Conservation (phyloP, 225 moss, liverwort and hornwort species). For the Pseudisothecium myosuroides region DNA sequence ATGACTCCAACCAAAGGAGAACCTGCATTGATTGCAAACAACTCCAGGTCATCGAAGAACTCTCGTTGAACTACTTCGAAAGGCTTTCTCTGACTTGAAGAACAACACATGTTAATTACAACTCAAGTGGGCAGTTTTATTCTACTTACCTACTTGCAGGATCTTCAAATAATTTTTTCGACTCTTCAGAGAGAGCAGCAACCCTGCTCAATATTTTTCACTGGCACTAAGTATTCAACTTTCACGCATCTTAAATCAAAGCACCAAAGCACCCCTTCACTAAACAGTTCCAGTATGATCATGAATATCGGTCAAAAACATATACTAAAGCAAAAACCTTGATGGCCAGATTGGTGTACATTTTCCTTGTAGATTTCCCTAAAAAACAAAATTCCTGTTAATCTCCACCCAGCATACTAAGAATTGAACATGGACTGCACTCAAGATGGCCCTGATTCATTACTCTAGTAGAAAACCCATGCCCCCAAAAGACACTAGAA, state of each 20-base stretch:
- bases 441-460: neutral
- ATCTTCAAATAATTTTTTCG: conserved; percentile 59
- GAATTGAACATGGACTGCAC: neutral
- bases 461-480: neutral
- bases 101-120: neutral
- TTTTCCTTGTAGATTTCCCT: neutral
- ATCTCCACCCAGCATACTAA: neutral
- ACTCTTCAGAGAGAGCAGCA: conserved; percentile 61
- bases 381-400: neutral
- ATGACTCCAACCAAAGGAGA: conserved; percentile 93
- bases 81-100: neutral
- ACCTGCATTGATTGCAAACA: conserved; percentile 34
- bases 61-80: neutral
- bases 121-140: neutral
- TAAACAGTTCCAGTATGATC: neutral
- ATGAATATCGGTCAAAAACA: neutral
- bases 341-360: neutral
- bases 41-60: neutral
- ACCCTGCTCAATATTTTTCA: conserved; percentile 43
- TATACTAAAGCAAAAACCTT: neutral
- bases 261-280: neutral
- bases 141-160: conserved; percentile 54
- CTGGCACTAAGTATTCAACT: neutral
- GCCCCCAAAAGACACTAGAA: neutral
- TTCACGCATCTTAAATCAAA: neutral